Evolutionary conservation across 164 flowering plant genomes (phyloP).

Genomic region (Kingdonia uniflora): DNA sequence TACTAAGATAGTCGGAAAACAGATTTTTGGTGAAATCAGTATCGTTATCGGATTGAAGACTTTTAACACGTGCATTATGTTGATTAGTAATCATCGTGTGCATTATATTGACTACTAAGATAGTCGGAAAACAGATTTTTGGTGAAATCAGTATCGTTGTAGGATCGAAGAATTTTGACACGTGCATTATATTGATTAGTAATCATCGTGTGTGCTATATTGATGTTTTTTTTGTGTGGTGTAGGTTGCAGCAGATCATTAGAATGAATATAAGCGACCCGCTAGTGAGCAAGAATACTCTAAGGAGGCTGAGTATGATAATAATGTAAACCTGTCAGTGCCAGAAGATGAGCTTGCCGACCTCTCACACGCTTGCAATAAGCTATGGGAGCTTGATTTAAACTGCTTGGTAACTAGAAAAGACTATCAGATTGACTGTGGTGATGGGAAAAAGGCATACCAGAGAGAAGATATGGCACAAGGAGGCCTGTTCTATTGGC

Average conservation of each 20-base stretch:
- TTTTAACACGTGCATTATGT: slow-evolving; percentile 15
- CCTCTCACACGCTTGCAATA: slow-evolving; percentile 66
- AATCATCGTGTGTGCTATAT: no score
- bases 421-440: slow-evolving; percentile 85
- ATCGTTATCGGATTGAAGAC: slow-evolving; percentile 46
- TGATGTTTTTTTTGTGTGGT: background rate
- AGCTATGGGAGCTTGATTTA: slow-evolving; percentile 87
- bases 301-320: slow-evolving; percentile 33
- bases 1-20: no score
- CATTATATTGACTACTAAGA: no score
- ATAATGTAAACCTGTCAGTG: slow-evolving; percentile 42
- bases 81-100: no score
- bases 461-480: slow-evolving; percentile 76
- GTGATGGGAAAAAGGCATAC: slow-evolving; percentile 79
- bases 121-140: slow-evolving; percentile 61
- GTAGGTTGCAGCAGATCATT: slow-evolving; percentile 53
- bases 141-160: slow-evolving; percentile 36
- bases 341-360: slow-evolving; percentile 63
- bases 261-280: slow-evolving; percentile 58
- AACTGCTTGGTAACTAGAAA: slow-evolving; percentile 78
- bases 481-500: slow-evolving; percentile 57
- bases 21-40: slow-evolving; percentile 39
- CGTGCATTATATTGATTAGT: background rate
- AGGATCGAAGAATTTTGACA: slow-evolving; percentile 48
- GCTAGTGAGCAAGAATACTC: slow-evolving; percentile 64